phyloP scores from a whole-genome alignment of 768 basidiomycete species.

The Mycena epipterygia region DNA sequence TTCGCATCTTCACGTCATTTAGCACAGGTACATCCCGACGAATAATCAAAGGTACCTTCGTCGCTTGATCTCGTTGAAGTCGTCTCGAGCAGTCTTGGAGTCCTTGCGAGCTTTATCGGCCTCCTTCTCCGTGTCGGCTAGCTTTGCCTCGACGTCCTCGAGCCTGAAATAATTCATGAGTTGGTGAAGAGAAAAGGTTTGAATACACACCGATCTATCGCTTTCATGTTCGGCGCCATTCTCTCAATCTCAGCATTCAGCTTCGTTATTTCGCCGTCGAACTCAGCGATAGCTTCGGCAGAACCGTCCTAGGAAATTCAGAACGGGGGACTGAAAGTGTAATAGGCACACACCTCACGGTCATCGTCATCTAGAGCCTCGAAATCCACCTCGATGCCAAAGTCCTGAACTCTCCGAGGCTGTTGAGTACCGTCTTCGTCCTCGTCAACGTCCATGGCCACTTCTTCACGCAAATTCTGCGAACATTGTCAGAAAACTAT shows the following conservation, averaged over 20 bases:
- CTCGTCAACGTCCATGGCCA: constrained; percentile 93
- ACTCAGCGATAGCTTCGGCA: constrained; percentile 73
- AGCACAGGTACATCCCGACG: neutral
- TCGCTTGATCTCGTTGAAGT: constrained; percentile 90
- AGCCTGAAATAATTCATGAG: constrained; percentile 58
- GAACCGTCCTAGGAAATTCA: constrained; percentile 64
- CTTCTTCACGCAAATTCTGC: constrained; percentile 86
- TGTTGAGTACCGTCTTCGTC: constrained; percentile 87
- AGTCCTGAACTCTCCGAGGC: constrained; percentile 80
- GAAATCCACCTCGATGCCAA: constrained; percentile 93
- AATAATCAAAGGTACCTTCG: constrained; percentile 67
- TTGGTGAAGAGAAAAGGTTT: neutral
- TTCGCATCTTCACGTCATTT: constrained; percentile 63
- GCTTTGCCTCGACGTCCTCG: constrained; percentile 87
- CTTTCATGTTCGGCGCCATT: constrained; percentile 98
- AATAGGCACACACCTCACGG: constrained; percentile 59
- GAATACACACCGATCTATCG: constrained; percentile 81
- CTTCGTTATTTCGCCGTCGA: constrained; percentile 81
- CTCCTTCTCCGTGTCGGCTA: constrained; percentile 91
- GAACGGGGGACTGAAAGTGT: neutral
- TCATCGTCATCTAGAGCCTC: constrained; percentile 80
- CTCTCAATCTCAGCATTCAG: constrained; percentile 86
- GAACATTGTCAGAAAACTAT: constrained; percentile 23
- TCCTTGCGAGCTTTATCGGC: constrained; percentile 93
- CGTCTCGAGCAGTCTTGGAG: constrained; percentile 90